Conservation (phyloP, 495 filamentous ascomycete genomes). For the Talaromyces adpressus region DNA sequence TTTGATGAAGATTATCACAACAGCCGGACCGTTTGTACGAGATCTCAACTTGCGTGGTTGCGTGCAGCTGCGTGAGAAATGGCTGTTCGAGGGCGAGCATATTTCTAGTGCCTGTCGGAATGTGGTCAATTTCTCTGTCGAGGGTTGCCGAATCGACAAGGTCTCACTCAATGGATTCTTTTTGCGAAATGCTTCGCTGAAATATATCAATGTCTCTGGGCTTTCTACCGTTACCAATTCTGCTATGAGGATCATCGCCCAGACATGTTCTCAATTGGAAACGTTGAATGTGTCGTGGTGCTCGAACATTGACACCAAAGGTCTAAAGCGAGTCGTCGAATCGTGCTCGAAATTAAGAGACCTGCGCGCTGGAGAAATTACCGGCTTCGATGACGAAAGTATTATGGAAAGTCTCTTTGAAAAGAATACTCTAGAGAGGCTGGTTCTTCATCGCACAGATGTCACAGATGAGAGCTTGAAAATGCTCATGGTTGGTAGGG, state of each 20-base stretch:
- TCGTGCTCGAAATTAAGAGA: conserved; percentile 69
- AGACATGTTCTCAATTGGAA: conserved; percentile 74
- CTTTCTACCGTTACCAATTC: conserved; percentile 73
- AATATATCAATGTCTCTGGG: conserved; percentile 78
- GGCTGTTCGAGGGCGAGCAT: conserved; percentile 57
- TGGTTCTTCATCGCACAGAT: conserved; percentile 73
- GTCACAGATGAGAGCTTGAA: conserved; percentile 65
- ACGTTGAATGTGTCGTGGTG: conserved; percentile 90
- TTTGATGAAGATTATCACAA: conserved; percentile 75
- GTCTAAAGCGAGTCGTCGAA: conserved; percentile 65
- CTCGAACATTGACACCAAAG: conserved; percentile 71
- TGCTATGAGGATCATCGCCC: conserved; percentile 79
- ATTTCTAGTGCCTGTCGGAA: conserved; percentile 79
- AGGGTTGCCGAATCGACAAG: conserved; percentile 82
- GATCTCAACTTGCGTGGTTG: conserved; percentile 83
- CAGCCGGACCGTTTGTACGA: conserved; percentile 81
- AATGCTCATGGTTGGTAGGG: conserved; percentile 62
- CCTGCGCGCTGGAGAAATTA: conserved; percentile 74
- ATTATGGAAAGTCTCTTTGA: conserved; percentile 67
- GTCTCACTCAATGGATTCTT: conserved; percentile 74
- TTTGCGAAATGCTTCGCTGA: conserved; percentile 65
- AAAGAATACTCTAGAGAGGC: conserved; percentile 71
- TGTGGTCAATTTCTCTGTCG: conserved; percentile 76
- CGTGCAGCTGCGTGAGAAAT: conserved; percentile 69
- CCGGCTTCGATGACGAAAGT: conserved; percentile 64